A percentile compares a stretch with the other conserved stretches of the same genome.
Evolutionary conservation across 2,329 filamentous ascomycete genomes (phyloP).

Genomic region (Paracoccidioides brasiliensis): DNA sequence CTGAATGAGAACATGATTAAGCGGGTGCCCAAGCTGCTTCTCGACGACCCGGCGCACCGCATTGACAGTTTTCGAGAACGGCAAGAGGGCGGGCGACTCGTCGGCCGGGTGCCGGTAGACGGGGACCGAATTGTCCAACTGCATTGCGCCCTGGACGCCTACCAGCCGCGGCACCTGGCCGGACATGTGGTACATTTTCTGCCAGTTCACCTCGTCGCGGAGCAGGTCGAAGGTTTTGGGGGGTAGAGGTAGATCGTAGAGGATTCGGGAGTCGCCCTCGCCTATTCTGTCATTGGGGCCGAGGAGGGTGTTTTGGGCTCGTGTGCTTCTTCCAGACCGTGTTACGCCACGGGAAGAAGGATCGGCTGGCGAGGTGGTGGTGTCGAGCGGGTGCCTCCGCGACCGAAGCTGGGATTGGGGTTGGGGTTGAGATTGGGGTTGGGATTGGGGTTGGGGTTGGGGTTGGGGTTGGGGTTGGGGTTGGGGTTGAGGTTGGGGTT

Average conservation of each 20-base stretch:
- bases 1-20: constrained; percentile 91
- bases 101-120: constrained; percentile 94
- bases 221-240: constrained; percentile 54
- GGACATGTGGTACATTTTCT: constrained; percentile 82
- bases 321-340: constrained; percentile 12
- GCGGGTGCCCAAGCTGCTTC: constrained; percentile 56
- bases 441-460: not conserved
- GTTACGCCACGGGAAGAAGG: too few species aligned
- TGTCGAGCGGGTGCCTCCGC: not conserved
- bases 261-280: constrained; percentile 66
- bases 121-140: constrained; percentile 56
- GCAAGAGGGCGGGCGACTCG: constrained; percentile 62
- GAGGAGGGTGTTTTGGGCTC: constrained; percentile 19
- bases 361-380: not conserved
- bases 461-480: not conserved
- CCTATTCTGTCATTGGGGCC: constrained; percentile 49
- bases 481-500: not conserved
- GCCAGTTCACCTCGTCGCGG: constrained; percentile 67
- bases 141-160: constrained; percentile 67
- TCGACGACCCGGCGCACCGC: constrained; percentile 58
- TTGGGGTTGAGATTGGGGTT: not conserved
- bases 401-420: not conserved
- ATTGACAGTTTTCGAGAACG: constrained; percentile 62
- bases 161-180: constrained; percentile 86
- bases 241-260: constrained; percentile 54